Evolutionary conservation across 148 eudicot species (phyloP).

Genomic region (Limonium bicolor): DNA sequence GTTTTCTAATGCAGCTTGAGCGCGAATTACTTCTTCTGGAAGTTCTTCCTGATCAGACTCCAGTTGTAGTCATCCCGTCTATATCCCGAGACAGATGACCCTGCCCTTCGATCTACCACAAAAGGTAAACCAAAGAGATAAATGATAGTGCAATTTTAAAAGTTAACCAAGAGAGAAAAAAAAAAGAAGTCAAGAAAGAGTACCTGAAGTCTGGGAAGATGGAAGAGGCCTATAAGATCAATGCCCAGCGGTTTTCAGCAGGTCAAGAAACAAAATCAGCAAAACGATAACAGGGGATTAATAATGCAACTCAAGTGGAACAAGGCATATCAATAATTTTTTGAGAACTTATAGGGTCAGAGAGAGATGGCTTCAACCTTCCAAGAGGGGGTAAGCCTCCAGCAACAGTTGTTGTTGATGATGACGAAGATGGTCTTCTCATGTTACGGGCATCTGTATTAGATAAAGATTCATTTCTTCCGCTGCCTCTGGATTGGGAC

Average conservation of each 20-base stretch:
- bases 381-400: conserved; percentile 88
- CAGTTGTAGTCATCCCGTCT: conserved; percentile 79
- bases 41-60: conserved; percentile 72
- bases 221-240: conserved; percentile 47
- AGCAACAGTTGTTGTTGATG: conserved; percentile 64
- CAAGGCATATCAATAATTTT: background rate
- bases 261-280: background rate
- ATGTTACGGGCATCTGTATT: conserved; percentile 42
- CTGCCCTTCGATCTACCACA: conserved; percentile 59
- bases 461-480: conserved; percentile 41
- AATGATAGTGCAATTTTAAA: no score
- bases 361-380: conserved; percentile 30
- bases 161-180: no score
- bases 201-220: conserved; percentile 76
- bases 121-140: conserved; percentile 1
- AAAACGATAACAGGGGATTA: background rate
- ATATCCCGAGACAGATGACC: conserved; percentile 62
- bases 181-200: background rate
- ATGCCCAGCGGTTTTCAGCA: background rate
- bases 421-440: conserved; percentile 67
- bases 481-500: conserved; percentile 50
- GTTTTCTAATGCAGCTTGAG: conserved; percentile 83
- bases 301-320: background rate
- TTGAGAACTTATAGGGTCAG: background rate
- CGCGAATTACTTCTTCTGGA: conserved; percentile 61